Conservation (phyloP, 2,329 filamentous ascomycete genomes). For the Elsinoe ampelina region DNA sequence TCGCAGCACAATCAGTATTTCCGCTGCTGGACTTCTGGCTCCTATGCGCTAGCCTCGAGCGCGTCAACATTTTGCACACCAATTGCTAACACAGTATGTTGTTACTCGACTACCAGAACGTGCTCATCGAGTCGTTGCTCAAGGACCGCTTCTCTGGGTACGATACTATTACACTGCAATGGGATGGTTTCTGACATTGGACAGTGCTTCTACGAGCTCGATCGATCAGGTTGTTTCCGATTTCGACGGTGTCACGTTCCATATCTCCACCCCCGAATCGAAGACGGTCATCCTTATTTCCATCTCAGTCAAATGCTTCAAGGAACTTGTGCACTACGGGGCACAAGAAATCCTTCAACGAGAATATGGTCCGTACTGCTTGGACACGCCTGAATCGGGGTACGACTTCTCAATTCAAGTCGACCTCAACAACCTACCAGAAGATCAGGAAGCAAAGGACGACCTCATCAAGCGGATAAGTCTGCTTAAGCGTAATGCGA, state of each 20-base stretch:
- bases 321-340: conserved; percentile 85
- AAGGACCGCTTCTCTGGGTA: conserved; percentile 90
- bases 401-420: conserved; percentile 94
- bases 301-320: conserved; percentile 88
- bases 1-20: neutral
- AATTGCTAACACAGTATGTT: conserved; percentile 49
- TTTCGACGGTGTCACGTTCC: conserved; percentile 97
- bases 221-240: conserved; percentile 99
- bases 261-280: conserved; percentile 88
- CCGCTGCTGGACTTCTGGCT: neutral
- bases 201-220: conserved; percentile 69
- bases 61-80: neutral
- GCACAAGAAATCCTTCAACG: conserved; percentile 83
- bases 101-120: conserved; percentile 97
- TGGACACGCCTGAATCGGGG: conserved; percentile 74
- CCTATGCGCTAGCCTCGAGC: neutral
- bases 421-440: conserved; percentile 79
- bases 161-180: neutral
- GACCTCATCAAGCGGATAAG: conserved; percentile 80
- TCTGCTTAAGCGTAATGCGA: conserved; percentile 91
- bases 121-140: conserved; percentile 90
- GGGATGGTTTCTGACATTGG: conserved; percentile 22
- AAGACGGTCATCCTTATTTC: conserved; percentile 95
- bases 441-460: conserved; percentile 74
- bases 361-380: conserved; percentile 80